These are phyloP conservation scores for Thuja plicata DNA, from an alignment of 83 land plant species.

Conservation along the genomic window DNA sequence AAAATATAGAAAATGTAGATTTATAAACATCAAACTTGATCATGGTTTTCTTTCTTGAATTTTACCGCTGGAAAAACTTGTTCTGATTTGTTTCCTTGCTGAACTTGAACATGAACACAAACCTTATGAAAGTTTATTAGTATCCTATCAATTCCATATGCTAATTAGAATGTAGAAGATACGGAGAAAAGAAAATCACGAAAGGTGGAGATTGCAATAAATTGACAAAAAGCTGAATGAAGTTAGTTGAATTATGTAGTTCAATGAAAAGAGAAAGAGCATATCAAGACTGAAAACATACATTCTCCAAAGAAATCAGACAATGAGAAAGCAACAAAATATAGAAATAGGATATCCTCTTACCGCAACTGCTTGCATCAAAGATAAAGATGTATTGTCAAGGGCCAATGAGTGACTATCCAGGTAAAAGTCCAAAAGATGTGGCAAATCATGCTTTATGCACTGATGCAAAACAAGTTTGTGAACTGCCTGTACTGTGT, in stretches of 20 bases:
- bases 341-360: conserved; percentile 23
- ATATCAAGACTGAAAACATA: background rate
- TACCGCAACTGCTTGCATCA: conserved; percentile 73
- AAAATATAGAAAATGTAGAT: too few species aligned
- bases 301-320: background rate
- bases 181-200: background rate
- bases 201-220: background rate
- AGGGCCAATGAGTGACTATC: conserved; percentile 62
- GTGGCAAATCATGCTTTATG: conserved; percentile 56
- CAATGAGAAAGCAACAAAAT: background rate
- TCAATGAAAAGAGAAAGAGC: background rate
- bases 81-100: too few species aligned
- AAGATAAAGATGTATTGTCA: conserved; percentile 45
- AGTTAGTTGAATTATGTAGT: background rate
- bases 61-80: too few species aligned
- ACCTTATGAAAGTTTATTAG: too few species aligned
- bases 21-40: too few species aligned
- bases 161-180: background rate
- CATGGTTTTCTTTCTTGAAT: too few species aligned
- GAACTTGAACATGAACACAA: too few species aligned
- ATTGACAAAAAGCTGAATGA: background rate
- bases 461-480: conserved; percentile 71
- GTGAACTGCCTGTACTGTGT: conserved; percentile 63
- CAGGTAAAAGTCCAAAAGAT: conserved; percentile 82
- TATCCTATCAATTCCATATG: background rate